A percentile compares a stretch with the other conserved stretches of the same genome.
Conservation (phyloP, 75 land plant genomes). For the Pinus albicaulis region DNA sequence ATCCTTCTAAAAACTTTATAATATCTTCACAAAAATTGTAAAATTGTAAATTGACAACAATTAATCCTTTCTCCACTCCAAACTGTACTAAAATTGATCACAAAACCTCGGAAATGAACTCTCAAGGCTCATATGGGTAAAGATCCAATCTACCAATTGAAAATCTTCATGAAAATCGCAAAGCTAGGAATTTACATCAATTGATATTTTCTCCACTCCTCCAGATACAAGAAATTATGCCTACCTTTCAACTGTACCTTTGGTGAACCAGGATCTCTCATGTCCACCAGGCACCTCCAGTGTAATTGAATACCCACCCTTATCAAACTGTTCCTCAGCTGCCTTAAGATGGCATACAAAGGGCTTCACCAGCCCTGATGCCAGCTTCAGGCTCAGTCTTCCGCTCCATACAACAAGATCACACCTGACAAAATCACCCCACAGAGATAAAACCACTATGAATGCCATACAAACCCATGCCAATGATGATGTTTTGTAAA, state of each 20-base stretch:
- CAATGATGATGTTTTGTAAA: too few relatives aligned
- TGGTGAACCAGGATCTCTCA: slow-evolving; percentile 79
- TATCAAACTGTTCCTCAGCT: slow-evolving; percentile 83
- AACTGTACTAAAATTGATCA: neutral
- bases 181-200: neutral
- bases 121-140: too few relatives aligned
- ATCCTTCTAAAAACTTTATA: neutral
- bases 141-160: too few relatives aligned
- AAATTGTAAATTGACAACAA: neutral
- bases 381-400: slow-evolving; percentile 79
- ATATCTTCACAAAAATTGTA: neutral
- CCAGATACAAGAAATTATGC: neutral
- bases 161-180: too few relatives aligned
- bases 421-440: slow-evolving; percentile 41
- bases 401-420: slow-evolving; percentile 72
- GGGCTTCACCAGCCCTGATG: slow-evolving; percentile 88
- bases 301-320: slow-evolving; percentile 83
- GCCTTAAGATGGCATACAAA: slow-evolving; percentile 86
- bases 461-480: too few relatives aligned
- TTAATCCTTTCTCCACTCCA: neutral
- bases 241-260: slow-evolving; percentile 94
- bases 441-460: too few relatives aligned
- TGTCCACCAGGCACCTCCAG: slow-evolving; percentile 59
- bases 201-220: too few relatives aligned
- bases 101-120: neutral